Conservation (phyloP, 148 eudicot genomes). For the Gaultheria prostrata region DNA sequence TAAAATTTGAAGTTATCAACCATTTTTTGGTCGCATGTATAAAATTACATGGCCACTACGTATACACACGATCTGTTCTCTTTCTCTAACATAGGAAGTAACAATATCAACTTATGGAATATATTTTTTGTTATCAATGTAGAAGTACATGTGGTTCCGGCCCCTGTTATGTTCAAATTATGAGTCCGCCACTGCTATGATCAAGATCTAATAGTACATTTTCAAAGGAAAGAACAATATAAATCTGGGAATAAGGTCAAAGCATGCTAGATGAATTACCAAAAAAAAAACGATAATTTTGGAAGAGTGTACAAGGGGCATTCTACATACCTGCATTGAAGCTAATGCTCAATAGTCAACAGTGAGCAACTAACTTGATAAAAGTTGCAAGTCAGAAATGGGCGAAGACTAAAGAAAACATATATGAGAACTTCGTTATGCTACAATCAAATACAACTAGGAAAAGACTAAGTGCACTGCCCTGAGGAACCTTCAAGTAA, state of each 20-base stretch:
- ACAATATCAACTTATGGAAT: too few species aligned
- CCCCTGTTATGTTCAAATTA: too few species aligned
- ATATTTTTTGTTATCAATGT: too few species aligned
- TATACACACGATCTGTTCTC: too few species aligned
- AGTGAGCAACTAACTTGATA: background rate
- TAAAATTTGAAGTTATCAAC: too few species aligned
- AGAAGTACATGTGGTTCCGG: too few species aligned
- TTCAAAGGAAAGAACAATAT: background rate
- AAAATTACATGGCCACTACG: too few species aligned
- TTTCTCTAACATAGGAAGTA: too few species aligned
- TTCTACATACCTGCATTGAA: background rate
- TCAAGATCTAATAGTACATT: background rate
- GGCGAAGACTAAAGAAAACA: background rate
- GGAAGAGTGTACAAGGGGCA: background rate
- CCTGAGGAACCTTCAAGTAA: background rate
- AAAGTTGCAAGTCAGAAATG: background rate
- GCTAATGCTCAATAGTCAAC: background rate
- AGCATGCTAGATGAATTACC: background rate
- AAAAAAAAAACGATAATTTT: background rate
- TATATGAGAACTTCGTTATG: background rate
- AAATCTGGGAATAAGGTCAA: background rate
- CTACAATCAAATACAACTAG: background rate
- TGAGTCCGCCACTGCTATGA: background rate
- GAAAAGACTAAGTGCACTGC: background rate
- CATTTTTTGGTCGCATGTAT: too few species aligned